phyloP scores from a whole-genome alignment of 441 rosid species.

The Populus trichocarpa region DNA sequence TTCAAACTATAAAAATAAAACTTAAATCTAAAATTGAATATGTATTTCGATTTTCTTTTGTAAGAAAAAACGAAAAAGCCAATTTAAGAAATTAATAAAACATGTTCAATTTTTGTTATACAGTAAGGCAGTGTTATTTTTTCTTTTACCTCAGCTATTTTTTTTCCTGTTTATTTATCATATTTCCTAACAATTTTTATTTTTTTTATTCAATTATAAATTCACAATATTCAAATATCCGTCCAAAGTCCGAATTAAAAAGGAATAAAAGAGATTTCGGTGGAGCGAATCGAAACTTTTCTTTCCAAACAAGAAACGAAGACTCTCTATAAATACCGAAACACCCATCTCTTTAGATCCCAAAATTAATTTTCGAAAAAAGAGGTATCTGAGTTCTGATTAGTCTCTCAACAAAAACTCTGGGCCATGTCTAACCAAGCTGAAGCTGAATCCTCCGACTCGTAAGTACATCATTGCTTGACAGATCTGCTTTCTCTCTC shows the following conservation, averaged over 20 bases:
- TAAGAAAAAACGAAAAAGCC: too few relatives aligned
- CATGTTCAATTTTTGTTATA: too few relatives aligned
- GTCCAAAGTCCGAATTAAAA: background rate
- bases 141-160: background rate
- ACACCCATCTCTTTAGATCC: background rate
- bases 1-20: too few relatives aligned
- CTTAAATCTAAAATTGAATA: too few relatives aligned
- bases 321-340: background rate
- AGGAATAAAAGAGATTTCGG: background rate
- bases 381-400: background rate
- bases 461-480: constrained; percentile 42
- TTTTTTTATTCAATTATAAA: too few relatives aligned
- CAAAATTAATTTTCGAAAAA: background rate
- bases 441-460: constrained; percentile 80
- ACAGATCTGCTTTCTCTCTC: constrained; percentile 33
- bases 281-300: background rate
- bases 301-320: background rate
- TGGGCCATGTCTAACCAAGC: constrained; percentile 63
- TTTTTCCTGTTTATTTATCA: background rate
- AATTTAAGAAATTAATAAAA: too few relatives aligned
- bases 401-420: constrained; percentile 1
- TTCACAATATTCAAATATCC: background rate
- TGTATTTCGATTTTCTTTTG: too few relatives aligned
- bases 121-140: too few relatives aligned
- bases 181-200: background rate